Base-by-base conservation (phyloP, 768 basidiomycete species). In the Phlebiopsis flavidoalba region DNA sequence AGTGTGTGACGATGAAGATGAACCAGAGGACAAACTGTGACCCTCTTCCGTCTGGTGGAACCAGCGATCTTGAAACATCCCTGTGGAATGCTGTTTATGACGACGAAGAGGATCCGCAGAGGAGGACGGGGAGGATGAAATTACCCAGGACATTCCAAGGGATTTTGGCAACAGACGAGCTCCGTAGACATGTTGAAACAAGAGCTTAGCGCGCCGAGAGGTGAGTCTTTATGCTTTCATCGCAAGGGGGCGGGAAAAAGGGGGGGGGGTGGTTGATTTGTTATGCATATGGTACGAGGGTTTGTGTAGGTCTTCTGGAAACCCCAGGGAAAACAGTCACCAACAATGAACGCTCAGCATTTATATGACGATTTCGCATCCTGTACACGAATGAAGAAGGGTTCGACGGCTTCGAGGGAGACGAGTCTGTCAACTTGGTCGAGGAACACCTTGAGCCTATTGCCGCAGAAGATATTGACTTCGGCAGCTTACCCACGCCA, bases 1-100 rank as follows among this genome's bases (percentile, higher is more conserved):
- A n/a, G n/a, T n/a, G n/a, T n/a, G 66, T 47, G 68, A 67, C 48
- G 69, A 69, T 14, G 65, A 69, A 10, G 67, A 67, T 2, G 69
- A 65, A 21, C 64, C 59, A 52, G 60, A 61, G 36, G 56, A 59
- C n/a, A 21, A 11, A 3, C n/a, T n/a, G n/a, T n/a, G 60, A 63
- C 6, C 63, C 63, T n/a, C 22, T 70, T 21, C 71, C 69, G n/a
- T 14, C 63, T 72, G n/a, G n/a, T 12, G 69, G 69, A n/a, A 70
- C 70, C 14, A 72, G 69, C 53, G 71, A 72, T 50, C 60, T 71
- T 36, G 68, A n/a, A n/a, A 62, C 37, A 61, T 63, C n/a, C 46
- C 52, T 11, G 14, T 24, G 8, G 40, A n/a, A 53, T 17, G 54
- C 54, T 7, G 37, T 37, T 3, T 55, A 55, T 31, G 40, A 12